Conservation (phyloP, 495 filamentous ascomycete species). For the Lasiosphaeria hispida region DNA sequence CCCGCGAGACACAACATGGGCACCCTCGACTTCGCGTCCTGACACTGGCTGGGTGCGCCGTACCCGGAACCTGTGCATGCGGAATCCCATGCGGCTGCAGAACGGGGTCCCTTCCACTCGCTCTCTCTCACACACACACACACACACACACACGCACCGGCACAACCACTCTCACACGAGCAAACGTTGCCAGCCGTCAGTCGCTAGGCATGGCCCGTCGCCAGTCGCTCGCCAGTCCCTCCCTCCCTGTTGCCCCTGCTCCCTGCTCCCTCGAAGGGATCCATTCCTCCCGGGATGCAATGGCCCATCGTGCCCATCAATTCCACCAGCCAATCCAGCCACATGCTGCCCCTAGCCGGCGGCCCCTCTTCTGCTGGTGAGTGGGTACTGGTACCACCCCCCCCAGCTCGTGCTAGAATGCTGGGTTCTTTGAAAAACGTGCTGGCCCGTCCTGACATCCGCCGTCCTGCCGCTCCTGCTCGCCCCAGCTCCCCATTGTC, state of each 20-base stretch:
- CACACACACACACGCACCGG: too few relatives aligned
- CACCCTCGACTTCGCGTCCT: neutral
- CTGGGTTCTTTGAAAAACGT: constrained; percentile 38
- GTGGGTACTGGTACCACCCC: neutral
- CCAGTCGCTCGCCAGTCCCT: constrained; percentile 11
- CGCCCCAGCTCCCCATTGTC: constrained; percentile 1
- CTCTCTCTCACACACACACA: neutral
- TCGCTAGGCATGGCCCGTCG: neutral
- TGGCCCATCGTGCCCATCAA: constrained; percentile 13
- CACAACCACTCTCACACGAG: too few relatives aligned
- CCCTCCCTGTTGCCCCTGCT: constrained; percentile 12
- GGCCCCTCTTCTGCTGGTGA: constrained; percentile 10
- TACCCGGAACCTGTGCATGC: constrained; percentile 25
- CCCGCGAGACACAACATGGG: constrained; percentile 1
- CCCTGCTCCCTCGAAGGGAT: neutral
- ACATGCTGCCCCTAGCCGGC: neutral
- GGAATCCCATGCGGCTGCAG: constrained; percentile 24
- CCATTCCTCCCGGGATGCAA: constrained; percentile 12
- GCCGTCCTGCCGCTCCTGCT: constrained; percentile 15
- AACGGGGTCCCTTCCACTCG: constrained; percentile 13
- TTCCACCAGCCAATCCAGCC: constrained; percentile 15
- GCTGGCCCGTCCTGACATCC: constrained; percentile 30
- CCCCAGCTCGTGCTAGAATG: constrained; percentile 21
- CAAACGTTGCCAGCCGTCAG: neutral
- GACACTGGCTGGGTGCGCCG: constrained; percentile 2